Conservation (phyloP, 129 eudicot genomes). For the Dittrichia graveolens region DNA sequence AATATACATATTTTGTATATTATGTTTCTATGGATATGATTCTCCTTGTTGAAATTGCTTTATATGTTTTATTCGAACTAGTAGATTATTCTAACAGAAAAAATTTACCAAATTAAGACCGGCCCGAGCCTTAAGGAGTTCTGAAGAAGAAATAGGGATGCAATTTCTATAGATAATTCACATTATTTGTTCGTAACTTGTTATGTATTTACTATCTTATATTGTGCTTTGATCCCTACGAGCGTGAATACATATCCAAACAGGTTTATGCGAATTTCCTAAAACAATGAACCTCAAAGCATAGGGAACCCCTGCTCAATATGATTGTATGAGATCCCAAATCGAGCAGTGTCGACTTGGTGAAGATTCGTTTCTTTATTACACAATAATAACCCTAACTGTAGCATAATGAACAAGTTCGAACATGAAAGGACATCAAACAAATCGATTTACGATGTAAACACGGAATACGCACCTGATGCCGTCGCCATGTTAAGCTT, state of each 20-base stretch:
- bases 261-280: no score
- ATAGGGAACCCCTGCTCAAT: no score
- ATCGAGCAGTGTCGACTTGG: neutral
- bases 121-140: no score
- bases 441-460: neutral
- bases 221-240: neutral
- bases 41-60: no score
- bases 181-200: neutral
- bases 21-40: no score
- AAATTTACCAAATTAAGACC: no score
- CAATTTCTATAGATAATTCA: no score
- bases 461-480: constrained; percentile 15
- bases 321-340: neutral
- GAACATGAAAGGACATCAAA: neutral
- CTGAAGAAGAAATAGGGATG: no score
- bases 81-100: no score
- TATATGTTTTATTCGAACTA: no score
- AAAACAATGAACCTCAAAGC: no score
- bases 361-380: neutral
- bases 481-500: constrained; percentile 26
- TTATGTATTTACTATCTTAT: neutral
- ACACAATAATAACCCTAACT: neutral
- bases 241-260: neutral
- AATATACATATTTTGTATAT: no score
- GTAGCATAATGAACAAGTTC: neutral